phyloP scores from a whole-genome alignment of 352 stramenopile species.

The Poterioochromonas sp. region DNA sequence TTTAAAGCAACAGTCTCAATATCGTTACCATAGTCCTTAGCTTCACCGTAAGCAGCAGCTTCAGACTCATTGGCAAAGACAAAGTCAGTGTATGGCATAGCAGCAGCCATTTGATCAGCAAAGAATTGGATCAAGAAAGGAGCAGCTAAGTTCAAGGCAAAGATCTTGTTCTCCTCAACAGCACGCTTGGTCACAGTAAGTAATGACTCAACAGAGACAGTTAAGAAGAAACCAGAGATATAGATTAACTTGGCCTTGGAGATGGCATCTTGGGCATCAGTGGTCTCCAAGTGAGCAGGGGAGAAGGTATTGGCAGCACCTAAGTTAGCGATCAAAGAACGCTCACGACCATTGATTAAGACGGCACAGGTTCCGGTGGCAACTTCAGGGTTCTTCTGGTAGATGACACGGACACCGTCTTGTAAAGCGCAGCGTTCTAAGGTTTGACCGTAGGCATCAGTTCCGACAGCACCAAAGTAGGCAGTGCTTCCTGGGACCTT shows the following conservation, averaged over 20 bases:
- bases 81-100: constrained; percentile 89
- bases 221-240: constrained; percentile 96
- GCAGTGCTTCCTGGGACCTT: constrained; percentile 65
- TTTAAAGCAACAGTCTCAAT: constrained; percentile 79
- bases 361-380: constrained; percentile 96
- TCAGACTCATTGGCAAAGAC: constrained; percentile 98
- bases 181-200: constrained; percentile 80
- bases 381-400: constrained; percentile 82
- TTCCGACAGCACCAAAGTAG: constrained; percentile 92
- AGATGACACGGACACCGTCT: constrained; percentile 90
- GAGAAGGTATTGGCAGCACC: constrained; percentile 97
- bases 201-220: constrained; percentile 83
- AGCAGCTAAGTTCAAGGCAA: constrained; percentile 92
- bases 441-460: constrained; percentile 80
- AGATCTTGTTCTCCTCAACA: constrained; percentile 80
- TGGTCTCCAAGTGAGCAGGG: constrained; percentile 58
- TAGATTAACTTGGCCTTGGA: constrained; percentile 82
- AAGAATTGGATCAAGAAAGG: constrained; percentile 98
- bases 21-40: constrained; percentile 74
- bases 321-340: constrained; percentile 91
- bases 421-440: constrained; percentile 69
- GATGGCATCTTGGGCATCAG: background rate
- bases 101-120: constrained; percentile 82
- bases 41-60: constrained; percentile 82
- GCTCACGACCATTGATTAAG: constrained; percentile 86